Evolutionary conservation across 176 grass and related monocot genomes (phyloP), one percentile per base, ranked within the genome.

Genomic region (Paspalum vaginatum): DNA sequence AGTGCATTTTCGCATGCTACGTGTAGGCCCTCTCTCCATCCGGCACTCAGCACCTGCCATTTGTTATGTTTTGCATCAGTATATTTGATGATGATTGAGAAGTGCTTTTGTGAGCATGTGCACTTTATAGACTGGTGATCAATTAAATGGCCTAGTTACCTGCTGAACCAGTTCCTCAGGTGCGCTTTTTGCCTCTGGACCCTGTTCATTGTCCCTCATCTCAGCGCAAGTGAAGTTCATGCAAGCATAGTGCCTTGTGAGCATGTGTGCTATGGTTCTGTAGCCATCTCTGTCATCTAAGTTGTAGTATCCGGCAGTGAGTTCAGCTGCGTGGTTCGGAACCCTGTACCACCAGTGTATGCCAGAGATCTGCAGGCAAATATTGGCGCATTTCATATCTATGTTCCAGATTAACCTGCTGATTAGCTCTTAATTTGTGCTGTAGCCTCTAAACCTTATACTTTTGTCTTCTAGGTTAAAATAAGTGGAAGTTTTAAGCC

Each of bases 181-280:
- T 6, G 80, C 87, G 40, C 95, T 94, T 72, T 87, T 72, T 2
- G 92, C 92, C 40, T 84, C 73, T 61, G 46, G 5, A 32, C 63
- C 81, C 73, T 98, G 95, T 57, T 98, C 90, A 2, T 49, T 78
- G 56, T 98, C 25, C 61, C 85, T 91, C 92, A 98, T 98, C 81
- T 98, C 95, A 6, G 85, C 83, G 75, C 95, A 98, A 14, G 95
- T 98, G 73, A 98, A 98, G 87, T 98, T 92, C n/a, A 98, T 37
- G 65, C 86, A 42, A 39, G 81, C 95, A 50, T 42, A 39, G 26
- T 94, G 90, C 77, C 89, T 92, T 74, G 89, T 81, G 14, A 98
- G 85, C 92, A 92, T 88, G 66, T 76, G 83, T 25, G 92, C 92
- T 72, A 94, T 85, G 45, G 95, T 88, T 89, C 83, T 86, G 80